Conservation (phyloP, 2,329 filamentous ascomycete genomes). For the Xylaria digitata region DNA sequence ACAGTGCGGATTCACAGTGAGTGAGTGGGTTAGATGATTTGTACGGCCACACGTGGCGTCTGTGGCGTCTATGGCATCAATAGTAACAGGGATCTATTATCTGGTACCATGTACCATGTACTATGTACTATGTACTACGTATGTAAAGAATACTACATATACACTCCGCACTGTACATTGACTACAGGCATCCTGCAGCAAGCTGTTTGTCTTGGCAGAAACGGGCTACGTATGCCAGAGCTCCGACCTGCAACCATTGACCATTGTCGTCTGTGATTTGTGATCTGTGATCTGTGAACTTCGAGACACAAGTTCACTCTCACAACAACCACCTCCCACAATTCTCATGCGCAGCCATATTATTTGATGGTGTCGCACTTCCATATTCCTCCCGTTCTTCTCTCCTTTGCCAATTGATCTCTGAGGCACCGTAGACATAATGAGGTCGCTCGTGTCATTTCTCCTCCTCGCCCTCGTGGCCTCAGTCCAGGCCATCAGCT, state of each 20-base stretch:
- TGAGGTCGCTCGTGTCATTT: constrained; percentile 81
- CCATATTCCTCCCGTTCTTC: constrained; percentile 33
- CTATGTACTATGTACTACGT: too few relatives aligned
- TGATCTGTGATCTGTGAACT: constrained; percentile 21
- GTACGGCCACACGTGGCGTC: constrained; percentile 26
- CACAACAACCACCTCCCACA: constrained; percentile 6
- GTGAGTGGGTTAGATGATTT: constrained; percentile 8
- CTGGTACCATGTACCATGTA: too few relatives aligned
- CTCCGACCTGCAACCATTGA: constrained; percentile 29
- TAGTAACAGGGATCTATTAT: too few relatives aligned
- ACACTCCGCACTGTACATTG: too few relatives aligned
- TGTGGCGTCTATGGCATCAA: neutral
- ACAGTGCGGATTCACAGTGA: too few relatives aligned
- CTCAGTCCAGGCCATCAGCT: constrained; percentile 80
- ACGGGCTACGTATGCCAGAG: constrained; percentile 51
- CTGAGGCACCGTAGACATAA: constrained; percentile 66
- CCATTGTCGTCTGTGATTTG: constrained; percentile 8
- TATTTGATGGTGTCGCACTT: constrained; percentile 36
- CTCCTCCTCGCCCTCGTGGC: constrained; percentile 74
- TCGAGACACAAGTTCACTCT: constrained; percentile 33
- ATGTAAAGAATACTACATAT: too few relatives aligned
- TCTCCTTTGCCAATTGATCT: constrained; percentile 34
- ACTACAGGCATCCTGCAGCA: constrained; percentile 15
- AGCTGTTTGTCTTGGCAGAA: constrained; percentile 45
- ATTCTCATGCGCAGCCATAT: constrained; percentile 44